A percentile compares a stretch with the other conserved stretches of the same genome.
Evolutionary conservation across 2,329 filamentous ascomycete species (phyloP).

Genomic region (Sporothrix euskadiensis): DNA sequence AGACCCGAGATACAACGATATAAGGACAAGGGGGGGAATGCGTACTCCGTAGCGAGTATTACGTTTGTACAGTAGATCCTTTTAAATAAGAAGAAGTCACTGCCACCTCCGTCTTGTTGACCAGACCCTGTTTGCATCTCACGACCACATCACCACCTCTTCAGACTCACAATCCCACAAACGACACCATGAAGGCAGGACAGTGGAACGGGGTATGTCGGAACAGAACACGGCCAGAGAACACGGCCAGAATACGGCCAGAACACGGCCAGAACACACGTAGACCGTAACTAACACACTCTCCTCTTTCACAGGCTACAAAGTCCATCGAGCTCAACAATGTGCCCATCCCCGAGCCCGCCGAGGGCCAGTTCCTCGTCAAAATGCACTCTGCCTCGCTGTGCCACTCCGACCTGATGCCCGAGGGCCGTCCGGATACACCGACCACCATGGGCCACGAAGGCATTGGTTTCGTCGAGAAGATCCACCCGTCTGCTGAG

Average conservation of each 20-base stretch:
- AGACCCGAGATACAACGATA: background rate
- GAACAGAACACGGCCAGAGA: background rate
- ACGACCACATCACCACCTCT: background rate
- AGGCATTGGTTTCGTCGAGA: conserved; percentile 62
- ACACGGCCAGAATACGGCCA: background rate
- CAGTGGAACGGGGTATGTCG: conserved; percentile 11
- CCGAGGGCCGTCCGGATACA: conserved; percentile 16
- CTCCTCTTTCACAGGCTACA: background rate
- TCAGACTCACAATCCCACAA: background rate
- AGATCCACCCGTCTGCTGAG: conserved; percentile 59
- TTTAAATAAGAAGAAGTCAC: background rate
- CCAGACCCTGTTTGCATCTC: background rate
- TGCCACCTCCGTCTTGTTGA: background rate
- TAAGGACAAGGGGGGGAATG: background rate
- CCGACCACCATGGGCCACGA: conserved; percentile 56
- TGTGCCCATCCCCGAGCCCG: conserved; percentile 19
- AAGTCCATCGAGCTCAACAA: conserved; percentile 22
- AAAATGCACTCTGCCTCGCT: conserved; percentile 22
- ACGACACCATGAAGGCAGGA: background rate
- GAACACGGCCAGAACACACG: background rate
- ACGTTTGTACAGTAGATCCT: background rate
- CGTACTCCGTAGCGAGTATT: background rate
- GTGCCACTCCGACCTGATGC: conserved; percentile 26
- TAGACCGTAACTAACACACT: background rate
- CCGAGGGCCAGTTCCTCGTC: conserved; percentile 20